phyloP scores from a whole-genome alignment of 371 early-diverging fungal genomes.

The Mortierella sp. region DNA sequence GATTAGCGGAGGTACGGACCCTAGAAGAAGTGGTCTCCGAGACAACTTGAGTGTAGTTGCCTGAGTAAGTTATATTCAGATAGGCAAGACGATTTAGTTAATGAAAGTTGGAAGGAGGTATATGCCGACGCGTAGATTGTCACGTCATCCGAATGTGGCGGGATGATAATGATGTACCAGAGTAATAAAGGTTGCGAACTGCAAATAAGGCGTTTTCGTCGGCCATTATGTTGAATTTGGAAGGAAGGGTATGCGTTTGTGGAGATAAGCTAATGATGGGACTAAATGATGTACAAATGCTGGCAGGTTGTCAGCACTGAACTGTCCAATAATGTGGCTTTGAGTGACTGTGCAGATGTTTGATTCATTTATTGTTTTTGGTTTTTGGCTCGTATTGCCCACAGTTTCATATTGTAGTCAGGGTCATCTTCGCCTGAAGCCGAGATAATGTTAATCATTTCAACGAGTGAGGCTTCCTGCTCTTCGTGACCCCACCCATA shows the following conservation, averaged over 20 bases:
- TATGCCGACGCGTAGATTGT: constrained; percentile 1
- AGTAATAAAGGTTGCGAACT: constrained; percentile 55
- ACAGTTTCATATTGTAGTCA: constrained; percentile 10
- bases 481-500: constrained; percentile 48
- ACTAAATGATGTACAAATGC: background rate
- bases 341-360: background rate
- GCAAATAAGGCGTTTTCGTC: constrained; percentile 51
- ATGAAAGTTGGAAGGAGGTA: background rate
- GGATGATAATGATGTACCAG: constrained; percentile 38
- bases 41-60: constrained; percentile 52
- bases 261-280: constrained; percentile 2
- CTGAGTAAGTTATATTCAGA: constrained; percentile 12
- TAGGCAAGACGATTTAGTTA: background rate
- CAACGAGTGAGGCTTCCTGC: constrained; percentile 11
- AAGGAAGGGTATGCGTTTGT: constrained; percentile 1
- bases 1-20: constrained; percentile 27
- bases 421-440: background rate
- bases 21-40: constrained; percentile 35
- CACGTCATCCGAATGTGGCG: background rate
- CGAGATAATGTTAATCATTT: constrained; percentile 3
- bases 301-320: background rate
- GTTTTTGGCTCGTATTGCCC: constrained; percentile 9
- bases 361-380: background rate
- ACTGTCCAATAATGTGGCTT: constrained; percentile 3
- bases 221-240: constrained; percentile 29